A percentile compares a stretch with the other conserved stretches of the same genome.
These are phyloP conservation scores for Setaria viridis DNA, from an alignment of 202 grass and related monocot genomes.

Conservation along the genomic window DNA sequence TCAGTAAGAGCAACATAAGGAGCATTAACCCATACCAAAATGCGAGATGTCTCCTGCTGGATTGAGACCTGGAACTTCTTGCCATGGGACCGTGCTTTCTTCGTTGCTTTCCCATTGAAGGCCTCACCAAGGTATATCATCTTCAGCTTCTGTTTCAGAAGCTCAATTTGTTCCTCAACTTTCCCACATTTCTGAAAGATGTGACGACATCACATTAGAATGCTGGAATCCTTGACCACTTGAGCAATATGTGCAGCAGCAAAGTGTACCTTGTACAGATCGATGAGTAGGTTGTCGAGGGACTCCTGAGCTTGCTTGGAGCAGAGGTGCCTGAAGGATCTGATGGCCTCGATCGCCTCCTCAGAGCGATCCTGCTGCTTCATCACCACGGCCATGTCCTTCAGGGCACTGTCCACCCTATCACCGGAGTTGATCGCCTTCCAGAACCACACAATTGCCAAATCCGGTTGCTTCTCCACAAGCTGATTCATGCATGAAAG, in stretches of 20 bases:
- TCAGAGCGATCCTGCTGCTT: constrained; percentile 74
- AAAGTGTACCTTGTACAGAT: constrained; percentile 77
- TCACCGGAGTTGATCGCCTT: constrained; percentile 91
- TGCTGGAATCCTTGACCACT: not conserved
- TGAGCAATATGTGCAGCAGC: not conserved
- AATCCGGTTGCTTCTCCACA: constrained; percentile 84
- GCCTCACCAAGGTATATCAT: constrained; percentile 82
- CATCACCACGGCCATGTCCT: constrained; percentile 96
- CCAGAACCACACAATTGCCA: constrained; percentile 87
- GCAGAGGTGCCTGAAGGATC: constrained; percentile 83
- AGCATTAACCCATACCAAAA: constrained; percentile 56
- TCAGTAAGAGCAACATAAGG: not conserved
- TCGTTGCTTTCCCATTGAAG: constrained; percentile 84
- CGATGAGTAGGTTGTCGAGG: constrained; percentile 89
- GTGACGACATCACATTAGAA: not conserved
- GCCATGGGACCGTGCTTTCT: constrained; percentile 89
- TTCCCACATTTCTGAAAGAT: constrained; percentile 77
- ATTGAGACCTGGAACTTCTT: constrained; percentile 98
- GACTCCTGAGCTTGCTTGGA: constrained; percentile 88
- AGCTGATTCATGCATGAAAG: constrained; percentile 54
- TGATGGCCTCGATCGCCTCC: constrained; percentile 88
- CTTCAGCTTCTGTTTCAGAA: constrained; percentile 90
- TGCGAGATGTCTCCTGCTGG: constrained; percentile 81
- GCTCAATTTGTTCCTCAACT: constrained; percentile 81
- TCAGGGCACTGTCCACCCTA: constrained; percentile 87